phyloP scores from a whole-genome alignment of 169 alveolate genomes.

The Babesia caballi region DNA sequence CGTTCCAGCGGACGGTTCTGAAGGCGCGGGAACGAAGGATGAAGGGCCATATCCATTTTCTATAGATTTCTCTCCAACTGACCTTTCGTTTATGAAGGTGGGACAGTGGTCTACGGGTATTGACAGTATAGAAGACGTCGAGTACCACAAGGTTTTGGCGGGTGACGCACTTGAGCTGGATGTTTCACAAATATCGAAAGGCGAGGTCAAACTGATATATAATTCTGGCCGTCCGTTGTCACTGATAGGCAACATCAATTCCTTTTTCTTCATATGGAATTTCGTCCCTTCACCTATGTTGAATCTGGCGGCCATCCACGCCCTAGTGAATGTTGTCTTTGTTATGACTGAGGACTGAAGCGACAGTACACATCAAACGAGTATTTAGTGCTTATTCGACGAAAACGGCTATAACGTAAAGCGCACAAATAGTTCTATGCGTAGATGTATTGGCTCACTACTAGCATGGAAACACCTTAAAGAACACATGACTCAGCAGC shows the following conservation, averaged over 20 bases:
- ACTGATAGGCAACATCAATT: neutral
- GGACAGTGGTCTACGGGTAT: neutral
- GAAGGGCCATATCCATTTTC: neutral
- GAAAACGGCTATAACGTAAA: no score
- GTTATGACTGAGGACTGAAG: neutral
- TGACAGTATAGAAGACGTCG: neutral
- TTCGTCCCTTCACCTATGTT: neutral
- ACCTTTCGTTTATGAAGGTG: neutral
- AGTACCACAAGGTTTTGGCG: neutral
- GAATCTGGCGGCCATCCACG: neutral
- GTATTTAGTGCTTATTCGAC: neutral
- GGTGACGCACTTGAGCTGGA: constrained; percentile 15
- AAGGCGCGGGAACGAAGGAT: neutral
- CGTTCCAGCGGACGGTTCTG: neutral
- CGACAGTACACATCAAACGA: neutral
- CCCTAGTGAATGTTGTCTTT: neutral
- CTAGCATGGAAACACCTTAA: no score
- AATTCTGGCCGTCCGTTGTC: neutral
- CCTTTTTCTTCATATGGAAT: neutral
- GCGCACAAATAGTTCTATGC: no score
- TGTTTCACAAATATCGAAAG: neutral
- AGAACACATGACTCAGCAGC: no score
- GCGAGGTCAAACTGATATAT: neutral
- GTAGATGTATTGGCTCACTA: no score
- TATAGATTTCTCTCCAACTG: neutral